Evolutionary conservation across 202 grass and related monocot species (phyloP), one percentile per base, ranked within the genome.

Genomic region (Musa balbisiana): DNA sequence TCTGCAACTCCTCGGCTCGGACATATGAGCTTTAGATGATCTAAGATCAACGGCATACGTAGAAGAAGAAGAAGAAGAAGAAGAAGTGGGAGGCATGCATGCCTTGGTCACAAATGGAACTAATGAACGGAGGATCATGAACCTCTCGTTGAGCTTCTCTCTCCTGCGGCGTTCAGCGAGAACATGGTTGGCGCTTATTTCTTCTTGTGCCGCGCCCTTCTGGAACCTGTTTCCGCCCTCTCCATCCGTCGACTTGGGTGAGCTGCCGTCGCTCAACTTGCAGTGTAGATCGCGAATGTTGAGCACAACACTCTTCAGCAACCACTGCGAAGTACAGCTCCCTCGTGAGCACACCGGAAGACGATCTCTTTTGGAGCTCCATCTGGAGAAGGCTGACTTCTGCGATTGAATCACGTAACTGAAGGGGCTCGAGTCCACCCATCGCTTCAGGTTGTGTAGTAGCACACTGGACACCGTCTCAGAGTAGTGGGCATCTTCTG

Each of bases 91-190:
- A 29, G 58, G 21, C n/a, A 33, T 26, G 78, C n/a, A 8, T 69
- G 86, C 93, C 93, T 97, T 98, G 16, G 90, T 98, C n/a, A 98
- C 91, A 67, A 91, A 98, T 23, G 94, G 94, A 53, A 98, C 94
- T 24, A 98, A 69, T 1, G 94, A 89, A 3, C 91, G 76, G 23
- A 98, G 84, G 63, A 91, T 67, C 15, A 89, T 78, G 81, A 98
- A 98, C 81, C 87, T 74, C 80, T 98, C 88, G 9, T 98, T 93
- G 15, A 98, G 88, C 79, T 98, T 98, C 79, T 93, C 91, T 80
- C 94, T 91, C 76, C 88, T 78, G 2, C 78, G 72, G 8, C 91
- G 74, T 66, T 98, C 94, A 27, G 92, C 89, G 33, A 98, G 50
- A 3, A 98, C 91, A 80, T 98, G 94, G 70, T 79, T 98, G 11